These are phyloP conservation scores for Neophaeococcomyces aloes DNA, from an alignment of 2,329 filamentous ascomycete species.

Conservation along the genomic window DNA sequence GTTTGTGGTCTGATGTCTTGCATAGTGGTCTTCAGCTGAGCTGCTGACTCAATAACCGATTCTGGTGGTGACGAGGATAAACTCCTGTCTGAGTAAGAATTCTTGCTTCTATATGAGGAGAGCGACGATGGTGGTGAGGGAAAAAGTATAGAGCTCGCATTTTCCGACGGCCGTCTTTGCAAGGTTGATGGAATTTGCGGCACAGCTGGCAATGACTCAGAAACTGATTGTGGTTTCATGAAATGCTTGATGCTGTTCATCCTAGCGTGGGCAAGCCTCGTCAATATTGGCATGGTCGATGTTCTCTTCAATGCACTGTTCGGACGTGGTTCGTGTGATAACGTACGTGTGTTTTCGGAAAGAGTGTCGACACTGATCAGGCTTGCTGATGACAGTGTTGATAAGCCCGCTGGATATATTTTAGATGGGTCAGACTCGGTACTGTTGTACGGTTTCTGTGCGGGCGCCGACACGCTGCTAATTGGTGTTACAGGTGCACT, in stretches of 20 bases:
- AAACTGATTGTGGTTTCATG: conserved; percentile 9
- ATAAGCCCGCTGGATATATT: no score
- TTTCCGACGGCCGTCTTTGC: conserved; percentile 2
- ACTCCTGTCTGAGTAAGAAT: background rate
- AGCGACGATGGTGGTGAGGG: no score
- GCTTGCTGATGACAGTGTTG: no score
- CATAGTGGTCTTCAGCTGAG: background rate
- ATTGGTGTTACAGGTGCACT: no score
- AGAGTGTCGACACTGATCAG: background rate
- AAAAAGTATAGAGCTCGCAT: background rate
- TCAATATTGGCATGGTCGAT: conserved; percentile 16
- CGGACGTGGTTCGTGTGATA: conserved; percentile 1
- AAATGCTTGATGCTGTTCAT: conserved; percentile 21
- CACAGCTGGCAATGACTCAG: conserved; percentile 1
- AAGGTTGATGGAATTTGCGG: background rate
- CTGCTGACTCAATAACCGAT: conserved; percentile 1
- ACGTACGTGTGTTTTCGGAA: background rate
- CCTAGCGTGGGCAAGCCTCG: conserved; percentile 13
- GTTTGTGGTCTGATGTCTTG: background rate
- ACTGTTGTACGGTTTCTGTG: background rate
- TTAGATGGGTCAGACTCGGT: no score
- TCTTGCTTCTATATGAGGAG: background rate
- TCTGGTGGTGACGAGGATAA: background rate
- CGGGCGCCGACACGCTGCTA: background rate
- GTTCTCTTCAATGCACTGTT: conserved; percentile 9